phyloP scores from a whole-genome alignment of 2,329 filamentous ascomycete genomes.

The Claviceps sp. region DNA sequence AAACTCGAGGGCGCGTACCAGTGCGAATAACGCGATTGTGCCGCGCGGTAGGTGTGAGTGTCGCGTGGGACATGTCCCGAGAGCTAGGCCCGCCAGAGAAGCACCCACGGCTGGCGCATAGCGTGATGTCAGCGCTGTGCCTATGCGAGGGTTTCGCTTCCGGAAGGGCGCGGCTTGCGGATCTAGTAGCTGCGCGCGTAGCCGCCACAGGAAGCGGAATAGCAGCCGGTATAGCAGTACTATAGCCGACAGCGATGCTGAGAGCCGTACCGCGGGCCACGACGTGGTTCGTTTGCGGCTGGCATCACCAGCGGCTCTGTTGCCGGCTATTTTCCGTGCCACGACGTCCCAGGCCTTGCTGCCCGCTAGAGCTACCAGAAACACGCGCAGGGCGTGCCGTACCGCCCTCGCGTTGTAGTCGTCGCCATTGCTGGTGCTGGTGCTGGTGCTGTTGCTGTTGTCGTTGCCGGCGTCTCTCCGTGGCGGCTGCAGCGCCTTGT shows the following conservation, averaged over 20 bases:
- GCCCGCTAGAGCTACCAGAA: constrained; percentile 47
- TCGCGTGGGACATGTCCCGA: constrained; percentile 56
- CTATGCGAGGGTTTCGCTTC: constrained; percentile 64
- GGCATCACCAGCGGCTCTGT: constrained; percentile 18
- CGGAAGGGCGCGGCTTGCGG: constrained; percentile 73
- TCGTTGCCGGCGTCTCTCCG: constrained; percentile 7
- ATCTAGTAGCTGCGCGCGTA: constrained; percentile 66
- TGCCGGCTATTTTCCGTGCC: constrained; percentile 30
- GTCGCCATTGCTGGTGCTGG: constrained; percentile 27
- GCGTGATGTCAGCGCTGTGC: constrained; percentile 62
- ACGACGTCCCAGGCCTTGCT: constrained; percentile 50
- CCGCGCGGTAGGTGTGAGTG: constrained; percentile 46
- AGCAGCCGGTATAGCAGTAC: constrained; percentile 80
- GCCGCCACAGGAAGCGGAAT: constrained; percentile 73
- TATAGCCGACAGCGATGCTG: constrained; percentile 71
- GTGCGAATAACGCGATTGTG: constrained; percentile 67
- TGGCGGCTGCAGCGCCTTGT: constrained; percentile 22
- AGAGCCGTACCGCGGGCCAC: constrained; percentile 62
- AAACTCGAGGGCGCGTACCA: constrained; percentile 75
- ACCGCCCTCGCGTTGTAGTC: constrained; percentile 60
- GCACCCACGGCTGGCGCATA: constrained; percentile 86
- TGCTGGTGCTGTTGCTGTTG: constrained; percentile 20
- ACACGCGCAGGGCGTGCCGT: constrained; percentile 57
- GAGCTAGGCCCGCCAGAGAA: constrained; percentile 68
- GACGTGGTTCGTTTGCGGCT: no score